Conservation (phyloP, 306 rosid genomes). For the Alnus rubra region DNA sequence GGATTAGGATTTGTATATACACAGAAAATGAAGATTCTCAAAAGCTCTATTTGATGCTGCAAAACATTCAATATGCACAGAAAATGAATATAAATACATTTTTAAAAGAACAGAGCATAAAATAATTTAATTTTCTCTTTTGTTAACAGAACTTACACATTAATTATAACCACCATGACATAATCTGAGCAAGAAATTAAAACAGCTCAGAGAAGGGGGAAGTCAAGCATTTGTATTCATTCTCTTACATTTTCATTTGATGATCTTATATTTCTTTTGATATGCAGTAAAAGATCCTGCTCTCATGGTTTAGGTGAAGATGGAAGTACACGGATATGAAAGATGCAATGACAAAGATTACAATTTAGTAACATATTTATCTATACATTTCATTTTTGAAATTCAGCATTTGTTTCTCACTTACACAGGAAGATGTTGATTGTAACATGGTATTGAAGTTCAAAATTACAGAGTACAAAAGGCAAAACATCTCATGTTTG, state of each 20-base stretch:
- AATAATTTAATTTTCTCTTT: background rate
- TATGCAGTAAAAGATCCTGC: background rate
- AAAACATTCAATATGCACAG: constrained; percentile 29
- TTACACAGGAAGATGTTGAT: constrained; percentile 9
- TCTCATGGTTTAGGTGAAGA: background rate
- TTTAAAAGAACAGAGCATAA: constrained; percentile 1
- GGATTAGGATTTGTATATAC: constrained; percentile 27
- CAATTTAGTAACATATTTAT: background rate
- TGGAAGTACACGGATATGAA: background rate
- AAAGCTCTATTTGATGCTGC: constrained; percentile 53
- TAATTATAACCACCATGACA: constrained; percentile 1
- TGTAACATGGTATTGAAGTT: constrained; percentile 8
- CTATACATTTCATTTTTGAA: background rate
- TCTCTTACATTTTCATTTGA: background rate
- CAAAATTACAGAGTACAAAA: background rate
- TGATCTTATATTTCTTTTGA: background rate
- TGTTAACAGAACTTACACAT: constrained; percentile 3
- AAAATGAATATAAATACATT: constrained; percentile 18
- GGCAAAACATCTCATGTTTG: background rate
- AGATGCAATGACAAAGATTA: background rate
- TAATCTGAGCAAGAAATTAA: constrained; percentile 19
- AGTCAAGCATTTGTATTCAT: background rate
- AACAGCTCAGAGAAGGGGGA: constrained; percentile 1
- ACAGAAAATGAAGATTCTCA: constrained; percentile 35
- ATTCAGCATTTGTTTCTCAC: constrained; percentile 5